phyloP scores from a whole-genome alignment of 768 basidiomycete genomes.

The Serendipita sp. region DNA sequence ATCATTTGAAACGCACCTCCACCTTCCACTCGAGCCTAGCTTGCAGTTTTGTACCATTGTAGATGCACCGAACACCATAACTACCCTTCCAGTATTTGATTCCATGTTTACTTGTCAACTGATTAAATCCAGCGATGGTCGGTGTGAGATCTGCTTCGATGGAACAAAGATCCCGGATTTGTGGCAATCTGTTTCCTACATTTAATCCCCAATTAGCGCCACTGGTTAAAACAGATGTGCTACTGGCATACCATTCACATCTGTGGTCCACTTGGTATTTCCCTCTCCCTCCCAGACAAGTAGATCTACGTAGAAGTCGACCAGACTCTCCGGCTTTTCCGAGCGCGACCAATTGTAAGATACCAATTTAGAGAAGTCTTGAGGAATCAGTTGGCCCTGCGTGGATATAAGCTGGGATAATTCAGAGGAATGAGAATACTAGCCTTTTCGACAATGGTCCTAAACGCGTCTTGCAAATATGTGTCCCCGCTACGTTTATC shows the following conservation, averaged over 20 bases:
- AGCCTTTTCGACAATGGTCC: not conserved
- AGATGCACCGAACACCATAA: too few species aligned
- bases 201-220: too few species aligned
- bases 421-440: not conserved
- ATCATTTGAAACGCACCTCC: too few species aligned
- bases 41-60: too few species aligned
- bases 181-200: too few species aligned
- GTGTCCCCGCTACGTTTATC: too few species aligned
- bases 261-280: not conserved
- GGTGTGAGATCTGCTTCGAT: too few species aligned
- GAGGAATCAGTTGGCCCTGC: not conserved
- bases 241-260: not conserved
- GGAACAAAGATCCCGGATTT: too few species aligned
- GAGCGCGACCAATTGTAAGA: not conserved
- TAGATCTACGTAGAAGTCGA: not conserved
- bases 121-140: too few species aligned
- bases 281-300: not conserved
- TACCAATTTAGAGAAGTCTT: not conserved
- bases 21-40: too few species aligned
- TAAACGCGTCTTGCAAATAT: not conserved
- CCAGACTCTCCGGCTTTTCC: not conserved
- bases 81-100: too few species aligned
- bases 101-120: too few species aligned
- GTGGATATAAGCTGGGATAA: not conserved
- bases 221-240: not conserved